These are phyloP conservation scores for Mitragyna speciosa DNA, from an alignment of 257 asterid genomes.

Conservation along the genomic window DNA sequence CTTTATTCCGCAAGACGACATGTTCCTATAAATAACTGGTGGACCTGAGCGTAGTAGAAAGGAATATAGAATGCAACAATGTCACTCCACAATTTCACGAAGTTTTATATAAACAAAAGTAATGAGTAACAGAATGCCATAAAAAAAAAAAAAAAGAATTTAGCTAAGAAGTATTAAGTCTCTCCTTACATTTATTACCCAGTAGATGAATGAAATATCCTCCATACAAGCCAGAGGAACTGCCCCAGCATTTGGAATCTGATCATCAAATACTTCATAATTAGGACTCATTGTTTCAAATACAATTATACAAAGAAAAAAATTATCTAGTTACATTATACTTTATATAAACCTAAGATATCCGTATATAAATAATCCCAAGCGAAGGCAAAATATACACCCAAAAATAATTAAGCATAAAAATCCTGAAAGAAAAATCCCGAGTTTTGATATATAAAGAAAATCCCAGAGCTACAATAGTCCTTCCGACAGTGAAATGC, in stretches of 20 bases:
- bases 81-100: not conserved
- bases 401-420: not conserved
- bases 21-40: constrained; percentile 15
- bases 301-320: too few relatives aligned
- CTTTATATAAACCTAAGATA: too few relatives aligned
- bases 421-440: not conserved
- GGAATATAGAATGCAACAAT: constrained; percentile 2
- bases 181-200: constrained; percentile 21
- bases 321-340: too few relatives aligned
- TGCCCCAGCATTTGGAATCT: constrained; percentile 30
- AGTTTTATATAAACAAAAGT: not conserved
- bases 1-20: constrained; percentile 24
- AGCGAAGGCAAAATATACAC: not conserved
- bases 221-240: constrained; percentile 19
- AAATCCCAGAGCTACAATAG: not conserved
- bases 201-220: constrained; percentile 5
- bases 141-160: not conserved
- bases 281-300: not conserved
- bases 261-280: not conserved
- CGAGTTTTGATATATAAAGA: not conserved
- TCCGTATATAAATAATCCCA: too few relatives aligned
- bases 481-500: not conserved
- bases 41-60: constrained; percentile 27
- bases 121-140: not conserved
- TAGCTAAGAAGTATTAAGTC: not conserved